Evolutionary conservation across 1,284 basidiomycete genomes (phyloP).

Genomic region (Malassezia brasiliensis): DNA sequence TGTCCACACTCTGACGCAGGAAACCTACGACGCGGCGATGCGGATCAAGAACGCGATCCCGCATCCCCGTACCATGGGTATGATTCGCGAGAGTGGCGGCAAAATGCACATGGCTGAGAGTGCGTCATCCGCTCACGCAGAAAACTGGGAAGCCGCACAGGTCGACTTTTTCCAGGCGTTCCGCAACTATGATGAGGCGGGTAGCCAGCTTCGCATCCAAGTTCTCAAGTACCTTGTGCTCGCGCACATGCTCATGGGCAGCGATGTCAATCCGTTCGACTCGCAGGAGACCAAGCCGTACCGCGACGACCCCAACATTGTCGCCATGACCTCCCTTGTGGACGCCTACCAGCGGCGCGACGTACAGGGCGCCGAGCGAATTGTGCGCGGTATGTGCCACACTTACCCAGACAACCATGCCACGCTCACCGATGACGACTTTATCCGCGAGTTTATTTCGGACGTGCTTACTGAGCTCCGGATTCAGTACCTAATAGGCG

Average conservation of each 20-base stretch:
- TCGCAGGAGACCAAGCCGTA: slow-evolving; percentile 99
- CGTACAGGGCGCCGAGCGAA: slow-evolving; percentile 89
- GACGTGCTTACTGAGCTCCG: slow-evolving; percentile 84
- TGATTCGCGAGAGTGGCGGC: slow-evolving; percentile 96
- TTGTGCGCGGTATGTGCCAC: slow-evolving; percentile 55
- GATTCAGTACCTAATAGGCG: slow-evolving; percentile 91
- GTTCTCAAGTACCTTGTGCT: slow-evolving; percentile 97
- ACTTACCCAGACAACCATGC: slow-evolving; percentile 62
- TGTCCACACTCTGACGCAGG: slow-evolving; percentile 49
- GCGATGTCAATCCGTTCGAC: slow-evolving; percentile 97
- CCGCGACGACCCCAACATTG: slow-evolving; percentile 90
- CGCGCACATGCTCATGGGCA: slow-evolving; percentile 95
- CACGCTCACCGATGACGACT: slow-evolving; percentile 88
- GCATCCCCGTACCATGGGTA: slow-evolving; percentile 95
- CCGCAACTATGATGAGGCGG: slow-evolving; percentile 95
- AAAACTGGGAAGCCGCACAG: slow-evolving; percentile 90
- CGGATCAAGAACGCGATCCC: slow-evolving; percentile 91
- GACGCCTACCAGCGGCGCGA: slow-evolving; percentile 91
- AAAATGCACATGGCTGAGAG: slow-evolving; percentile 99
- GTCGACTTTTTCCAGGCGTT: slow-evolving; percentile 99
- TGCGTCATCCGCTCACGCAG: slow-evolving; percentile 54
- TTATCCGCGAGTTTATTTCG: slow-evolving; percentile 86
- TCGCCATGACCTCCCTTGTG: slow-evolving; percentile 93
- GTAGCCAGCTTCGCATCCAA: slow-evolving; percentile 88
- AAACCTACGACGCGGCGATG: slow-evolving; percentile 91